Conservation (phyloP, 225 moss, liverwort and hornwort genomes). For the Neckera pumila region DNA sequence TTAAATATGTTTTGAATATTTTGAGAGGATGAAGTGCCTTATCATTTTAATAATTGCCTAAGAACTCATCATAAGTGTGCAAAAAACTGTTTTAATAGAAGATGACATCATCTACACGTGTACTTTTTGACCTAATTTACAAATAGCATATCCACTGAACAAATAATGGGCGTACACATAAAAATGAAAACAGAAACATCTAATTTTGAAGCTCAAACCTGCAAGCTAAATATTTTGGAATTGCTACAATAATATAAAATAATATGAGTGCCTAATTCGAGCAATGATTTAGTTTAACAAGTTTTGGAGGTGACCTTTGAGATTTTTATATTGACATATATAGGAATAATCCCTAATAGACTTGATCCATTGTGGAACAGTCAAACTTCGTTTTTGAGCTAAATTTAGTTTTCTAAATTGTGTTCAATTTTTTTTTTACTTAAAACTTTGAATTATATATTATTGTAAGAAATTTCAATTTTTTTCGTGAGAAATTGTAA, state of each 20-base stretch:
- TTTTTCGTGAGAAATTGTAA: no score
- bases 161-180: background rate
- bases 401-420: no score
- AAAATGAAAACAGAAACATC: background rate
- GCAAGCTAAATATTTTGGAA: background rate
- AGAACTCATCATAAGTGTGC: background rate
- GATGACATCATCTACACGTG: background rate
- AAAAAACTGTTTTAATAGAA: rapidly evolving
- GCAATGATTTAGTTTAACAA: rapidly evolving
- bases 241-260: background rate
- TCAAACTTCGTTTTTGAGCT: no score
- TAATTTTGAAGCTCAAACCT: background rate
- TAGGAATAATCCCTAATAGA: no score
- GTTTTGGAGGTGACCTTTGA: background rate
- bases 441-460: no score
- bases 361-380: no score
- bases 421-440: no score
- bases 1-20: background rate
- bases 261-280: background rate
- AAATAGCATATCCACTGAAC: background rate
- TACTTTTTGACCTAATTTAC: background rate
- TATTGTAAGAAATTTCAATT: no score
- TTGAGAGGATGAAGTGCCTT: background rate
- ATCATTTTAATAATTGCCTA: background rate
- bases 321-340: background rate